Conservation (phyloP, 768 basidiomycete genomes). For the Tylopilus sp. region DNA sequence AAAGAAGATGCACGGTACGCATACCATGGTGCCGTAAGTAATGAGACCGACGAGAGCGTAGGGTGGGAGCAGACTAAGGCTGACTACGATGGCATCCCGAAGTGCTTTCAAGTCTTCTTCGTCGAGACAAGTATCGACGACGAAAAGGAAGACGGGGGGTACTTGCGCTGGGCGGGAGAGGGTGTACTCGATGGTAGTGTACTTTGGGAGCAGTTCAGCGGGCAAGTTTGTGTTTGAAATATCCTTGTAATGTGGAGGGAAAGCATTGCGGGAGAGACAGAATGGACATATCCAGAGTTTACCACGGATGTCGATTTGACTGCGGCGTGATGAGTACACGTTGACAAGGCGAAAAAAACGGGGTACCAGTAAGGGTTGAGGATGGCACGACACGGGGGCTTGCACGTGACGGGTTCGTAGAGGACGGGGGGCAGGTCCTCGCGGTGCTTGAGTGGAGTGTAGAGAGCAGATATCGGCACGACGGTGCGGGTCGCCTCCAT, state of each 20-base stretch:
- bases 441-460: conserved; percentile 90
- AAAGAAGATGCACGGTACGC: conserved; percentile 16
- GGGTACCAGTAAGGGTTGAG: conserved; percentile 95
- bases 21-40: conserved; percentile 95
- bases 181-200: conserved; percentile 99
- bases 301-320: conserved; percentile 97
- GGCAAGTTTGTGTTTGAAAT: conserved; percentile 96
- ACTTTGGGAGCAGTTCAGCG: conserved; percentile 93
- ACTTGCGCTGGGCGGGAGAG: conserved; percentile 86
- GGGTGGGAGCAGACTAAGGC: conserved; percentile 88
- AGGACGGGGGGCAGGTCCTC: conserved; percentile 94
- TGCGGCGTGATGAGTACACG: conserved; percentile 29
- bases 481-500: conserved; percentile 98
- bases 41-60: conserved; percentile 94
- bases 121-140: conserved; percentile 95
- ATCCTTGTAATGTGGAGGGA: conserved; percentile 98
- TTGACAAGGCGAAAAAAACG: background rate
- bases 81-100: conserved; percentile 91
- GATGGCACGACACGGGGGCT: conserved; percentile 95
- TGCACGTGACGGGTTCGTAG: conserved; percentile 98
- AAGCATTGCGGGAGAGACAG: conserved; percentile 93
- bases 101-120: conserved; percentile 95
- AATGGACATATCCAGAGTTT: conserved; percentile 99
- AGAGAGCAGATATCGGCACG: conserved; percentile 96
- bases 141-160: conserved; percentile 95